A percentile compares a stretch with the other conserved stretches of the same genome.
Conservation (phyloP, 768 basidiomycete genomes). For the Tylopilus felleus region DNA sequence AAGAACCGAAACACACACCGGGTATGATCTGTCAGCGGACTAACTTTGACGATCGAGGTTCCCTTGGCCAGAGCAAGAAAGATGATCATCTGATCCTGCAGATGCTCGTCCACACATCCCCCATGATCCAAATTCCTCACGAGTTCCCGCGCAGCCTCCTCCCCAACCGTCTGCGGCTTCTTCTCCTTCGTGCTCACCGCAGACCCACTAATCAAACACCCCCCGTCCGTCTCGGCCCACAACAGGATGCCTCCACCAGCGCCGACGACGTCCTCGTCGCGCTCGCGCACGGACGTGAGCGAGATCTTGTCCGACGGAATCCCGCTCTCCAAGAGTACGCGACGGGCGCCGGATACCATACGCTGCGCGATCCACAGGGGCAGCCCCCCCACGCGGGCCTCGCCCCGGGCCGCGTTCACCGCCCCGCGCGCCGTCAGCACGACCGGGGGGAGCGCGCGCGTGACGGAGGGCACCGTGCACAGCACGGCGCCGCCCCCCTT, state of each 20-base stretch:
- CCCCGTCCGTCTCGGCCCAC: constrained; percentile 70
- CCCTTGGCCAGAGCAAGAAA: constrained; percentile 73
- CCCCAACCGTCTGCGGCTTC: constrained; percentile 47
- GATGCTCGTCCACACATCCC: constrained; percentile 68
- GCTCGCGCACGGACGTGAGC: constrained; percentile 47
- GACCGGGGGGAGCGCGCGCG: constrained; percentile 42
- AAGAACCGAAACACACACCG: constrained; percentile 37
- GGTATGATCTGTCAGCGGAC: constrained; percentile 66
- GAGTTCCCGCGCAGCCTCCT: constrained; percentile 58
- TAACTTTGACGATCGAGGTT: constrained; percentile 51
- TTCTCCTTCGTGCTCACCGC: constrained; percentile 55
- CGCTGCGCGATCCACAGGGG: constrained; percentile 50
- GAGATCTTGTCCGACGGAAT: constrained; percentile 16
- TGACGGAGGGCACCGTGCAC: constrained; percentile 36
- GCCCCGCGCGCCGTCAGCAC: constrained; percentile 55
- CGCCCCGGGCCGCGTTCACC: constrained; percentile 49
- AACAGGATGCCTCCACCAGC: constrained; percentile 69
- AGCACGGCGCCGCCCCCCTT: constrained; percentile 66
- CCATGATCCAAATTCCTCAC: constrained; percentile 55
- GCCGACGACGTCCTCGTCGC: constrained; percentile 45
- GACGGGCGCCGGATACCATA: constrained; percentile 54
- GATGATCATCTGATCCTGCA: constrained; percentile 77
- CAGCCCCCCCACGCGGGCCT: constrained; percentile 66
- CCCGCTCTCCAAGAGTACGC: constrained; percentile 41
- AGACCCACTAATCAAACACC: constrained; percentile 67